Evolutionary conservation across 352 stramenopile genomes (phyloP).

Genomic region (Phytopythium cucurbitacearum): DNA sequence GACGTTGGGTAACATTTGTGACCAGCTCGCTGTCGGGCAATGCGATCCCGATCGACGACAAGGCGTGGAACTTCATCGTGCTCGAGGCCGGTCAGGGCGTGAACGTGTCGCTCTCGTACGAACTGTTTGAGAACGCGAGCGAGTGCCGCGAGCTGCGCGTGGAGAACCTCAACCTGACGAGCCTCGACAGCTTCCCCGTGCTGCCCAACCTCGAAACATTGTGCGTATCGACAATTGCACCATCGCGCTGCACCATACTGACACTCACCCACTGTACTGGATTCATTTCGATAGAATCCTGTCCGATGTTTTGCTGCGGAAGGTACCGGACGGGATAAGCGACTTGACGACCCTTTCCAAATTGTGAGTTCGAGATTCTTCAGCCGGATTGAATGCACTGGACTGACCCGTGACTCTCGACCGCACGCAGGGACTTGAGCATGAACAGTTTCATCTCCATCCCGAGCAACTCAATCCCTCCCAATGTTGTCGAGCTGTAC

Average conservation of each 20-base stretch:
- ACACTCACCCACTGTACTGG: background rate
- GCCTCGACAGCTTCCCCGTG: constrained; percentile 17
- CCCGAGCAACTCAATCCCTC: constrained; percentile 6
- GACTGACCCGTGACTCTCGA: background rate
- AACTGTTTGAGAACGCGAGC: constrained; percentile 19
- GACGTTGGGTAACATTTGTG: background rate
- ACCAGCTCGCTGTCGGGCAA: constrained; percentile 27
- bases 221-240: constrained; percentile 8
- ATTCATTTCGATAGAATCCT: constrained; percentile 10
- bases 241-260: too few relatives aligned
- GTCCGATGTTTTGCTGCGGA: constrained; percentile 12
- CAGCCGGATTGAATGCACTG: background rate
- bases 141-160: constrained; percentile 26
- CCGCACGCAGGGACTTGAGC: constrained; percentile 13
- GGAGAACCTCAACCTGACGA: constrained; percentile 33
- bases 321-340: constrained; percentile 13
- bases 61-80: constrained; percentile 19
- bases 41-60: constrained; percentile 31
- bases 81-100: constrained; percentile 18
- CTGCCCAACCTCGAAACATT: constrained; percentile 23
- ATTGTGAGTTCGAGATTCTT: constrained; percentile 7
- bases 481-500: constrained; percentile 14
- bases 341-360: constrained; percentile 11
- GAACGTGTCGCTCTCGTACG: constrained; percentile 12
- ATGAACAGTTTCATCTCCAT: constrained; percentile 18